These are phyloP conservation scores for Diplodia intermedia DNA, from an alignment of 2,329 filamentous ascomycete species.

Conservation along the genomic window DNA sequence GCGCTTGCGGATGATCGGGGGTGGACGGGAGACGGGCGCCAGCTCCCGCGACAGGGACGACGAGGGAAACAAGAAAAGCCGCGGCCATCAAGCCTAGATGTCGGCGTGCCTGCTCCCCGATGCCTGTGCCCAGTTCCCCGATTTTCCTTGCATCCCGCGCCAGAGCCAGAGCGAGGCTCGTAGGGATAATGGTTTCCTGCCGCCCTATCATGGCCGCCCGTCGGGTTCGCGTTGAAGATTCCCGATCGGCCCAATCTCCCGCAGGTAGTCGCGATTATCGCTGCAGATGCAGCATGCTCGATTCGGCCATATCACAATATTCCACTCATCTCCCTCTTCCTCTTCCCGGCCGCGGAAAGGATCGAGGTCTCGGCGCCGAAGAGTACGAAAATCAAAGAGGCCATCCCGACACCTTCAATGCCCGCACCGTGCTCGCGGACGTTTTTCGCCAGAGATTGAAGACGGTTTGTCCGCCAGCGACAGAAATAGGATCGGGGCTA, in stretches of 20 bases:
- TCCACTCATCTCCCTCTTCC: background rate
- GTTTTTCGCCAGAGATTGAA: constrained; percentile 1
- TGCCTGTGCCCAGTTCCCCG: background rate
- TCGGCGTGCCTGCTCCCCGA: too few relatives aligned
- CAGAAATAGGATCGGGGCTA: background rate
- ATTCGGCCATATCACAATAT: constrained; percentile 17
- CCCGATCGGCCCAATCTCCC: constrained; percentile 12
- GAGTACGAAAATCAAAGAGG: background rate
- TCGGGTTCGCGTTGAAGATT: constrained; percentile 18
- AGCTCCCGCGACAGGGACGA: background rate
- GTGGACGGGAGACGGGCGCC: background rate
- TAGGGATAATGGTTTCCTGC: background rate
- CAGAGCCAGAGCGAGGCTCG: background rate
- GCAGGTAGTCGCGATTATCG: background rate
- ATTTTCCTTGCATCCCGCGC: background rate
- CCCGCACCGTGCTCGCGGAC: constrained; percentile 13
- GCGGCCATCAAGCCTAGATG: background rate
- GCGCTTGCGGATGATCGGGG: constrained; percentile 25
- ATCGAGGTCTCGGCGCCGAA: background rate
- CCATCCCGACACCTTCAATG: constrained; percentile 10
- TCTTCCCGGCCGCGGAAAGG: background rate
- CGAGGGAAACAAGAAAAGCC: background rate
- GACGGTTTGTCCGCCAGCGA: background rate
- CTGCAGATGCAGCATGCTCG: constrained; percentile 12
- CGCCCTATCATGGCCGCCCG: too few relatives aligned